These are phyloP conservation scores for Alternaria sp. DNA, from an alignment of 2,329 filamentous ascomycete species.

Conservation along the genomic window DNA sequence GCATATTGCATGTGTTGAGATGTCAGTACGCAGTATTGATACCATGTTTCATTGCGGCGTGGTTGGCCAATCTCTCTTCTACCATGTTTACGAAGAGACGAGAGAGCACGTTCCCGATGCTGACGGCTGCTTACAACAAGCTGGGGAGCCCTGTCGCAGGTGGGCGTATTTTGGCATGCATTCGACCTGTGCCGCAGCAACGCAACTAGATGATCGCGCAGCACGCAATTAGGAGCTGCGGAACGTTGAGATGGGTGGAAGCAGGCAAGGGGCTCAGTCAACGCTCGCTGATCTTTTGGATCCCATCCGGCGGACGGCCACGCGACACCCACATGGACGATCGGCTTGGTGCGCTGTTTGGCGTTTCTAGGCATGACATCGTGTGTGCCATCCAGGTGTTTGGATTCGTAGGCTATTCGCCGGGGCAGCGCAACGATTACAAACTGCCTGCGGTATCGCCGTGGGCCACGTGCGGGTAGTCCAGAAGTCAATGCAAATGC, in stretches of 20 bases:
- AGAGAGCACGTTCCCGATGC: slow-evolving; percentile 5
- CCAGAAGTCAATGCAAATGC: not conserved
- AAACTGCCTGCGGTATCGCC: not conserved
- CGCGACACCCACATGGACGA: slow-evolving; percentile 22
- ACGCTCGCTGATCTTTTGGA: slow-evolving; percentile 4
- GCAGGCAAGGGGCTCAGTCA: not conserved
- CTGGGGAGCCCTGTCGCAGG: slow-evolving; percentile 2
- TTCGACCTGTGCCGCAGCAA: slow-evolving; percentile 7
- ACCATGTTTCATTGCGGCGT: slow-evolving; percentile 23
- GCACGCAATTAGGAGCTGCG: slow-evolving; percentile 9
- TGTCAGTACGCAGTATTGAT: slow-evolving; percentile 4
- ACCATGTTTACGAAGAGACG: not conserved
- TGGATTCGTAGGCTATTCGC: not conserved
- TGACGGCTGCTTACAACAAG: not conserved
- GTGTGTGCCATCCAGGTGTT: slow-evolving; percentile 8
- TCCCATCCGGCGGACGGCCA: slow-evolving; percentile 11
- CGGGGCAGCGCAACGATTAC: not conserved
- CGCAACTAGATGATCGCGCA: slow-evolving; percentile 18
- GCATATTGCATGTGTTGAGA: slow-evolving; percentile 3
- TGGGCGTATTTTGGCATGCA: slow-evolving; percentile 5
- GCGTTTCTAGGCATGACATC: slow-evolving; percentile 7
- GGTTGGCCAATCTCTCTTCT: slow-evolving; percentile 4
- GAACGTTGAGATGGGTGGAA: not conserved
- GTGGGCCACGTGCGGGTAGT: slow-evolving; percentile 1
- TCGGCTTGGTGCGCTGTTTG: slow-evolving; percentile 14